phyloP scores from a whole-genome alignment of 305 asterid species.

The Rubia peregrina region DNA sequence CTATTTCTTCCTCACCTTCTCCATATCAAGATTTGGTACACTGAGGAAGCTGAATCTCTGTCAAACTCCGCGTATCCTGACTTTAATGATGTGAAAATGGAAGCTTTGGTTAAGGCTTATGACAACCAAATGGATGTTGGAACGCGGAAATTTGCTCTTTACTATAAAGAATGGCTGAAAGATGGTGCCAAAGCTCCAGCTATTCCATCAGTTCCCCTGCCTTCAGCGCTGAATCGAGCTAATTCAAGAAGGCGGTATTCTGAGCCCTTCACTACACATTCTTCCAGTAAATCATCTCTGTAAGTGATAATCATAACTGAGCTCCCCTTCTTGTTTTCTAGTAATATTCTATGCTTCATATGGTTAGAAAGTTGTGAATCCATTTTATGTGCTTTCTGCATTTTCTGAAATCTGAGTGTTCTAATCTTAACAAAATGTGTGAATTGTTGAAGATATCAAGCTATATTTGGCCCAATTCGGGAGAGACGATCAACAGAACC shows the following conservation, averaged over 20 bases:
- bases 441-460: slow-evolving; percentile 36
- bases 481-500: slow-evolving; percentile 38
- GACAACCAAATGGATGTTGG: slow-evolving; percentile 58
- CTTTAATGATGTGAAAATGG: slow-evolving; percentile 29
- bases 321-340: not conserved
- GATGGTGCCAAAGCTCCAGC: slow-evolving; percentile 59
- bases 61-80: slow-evolving; percentile 25
- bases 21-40: slow-evolving; percentile 73
- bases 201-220: slow-evolving; percentile 58
- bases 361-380: too few relatives aligned
- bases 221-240: slow-evolving; percentile 29
- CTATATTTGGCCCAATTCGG: slow-evolving; percentile 48
- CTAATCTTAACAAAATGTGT: slow-evolving; percentile 1
- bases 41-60: slow-evolving; percentile 42
- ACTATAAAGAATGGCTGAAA: slow-evolving; percentile 74
- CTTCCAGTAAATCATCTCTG: slow-evolving; percentile 45
- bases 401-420: not conserved
- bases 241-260: slow-evolving; percentile 47
- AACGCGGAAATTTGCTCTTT: slow-evolving; percentile 50
- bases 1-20: slow-evolving; percentile 80
- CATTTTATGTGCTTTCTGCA: not conserved
- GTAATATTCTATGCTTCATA: not conserved
- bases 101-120: slow-evolving; percentile 41
- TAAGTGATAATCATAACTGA: slow-evolving; percentile 27
- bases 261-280: slow-evolving; percentile 36